Percentiles rank a stretch among this genome's conserved stretches.
Conservation (phyloP, 495 filamentous ascomycete genomes). For the Hypoxylon crocopeplum region DNA sequence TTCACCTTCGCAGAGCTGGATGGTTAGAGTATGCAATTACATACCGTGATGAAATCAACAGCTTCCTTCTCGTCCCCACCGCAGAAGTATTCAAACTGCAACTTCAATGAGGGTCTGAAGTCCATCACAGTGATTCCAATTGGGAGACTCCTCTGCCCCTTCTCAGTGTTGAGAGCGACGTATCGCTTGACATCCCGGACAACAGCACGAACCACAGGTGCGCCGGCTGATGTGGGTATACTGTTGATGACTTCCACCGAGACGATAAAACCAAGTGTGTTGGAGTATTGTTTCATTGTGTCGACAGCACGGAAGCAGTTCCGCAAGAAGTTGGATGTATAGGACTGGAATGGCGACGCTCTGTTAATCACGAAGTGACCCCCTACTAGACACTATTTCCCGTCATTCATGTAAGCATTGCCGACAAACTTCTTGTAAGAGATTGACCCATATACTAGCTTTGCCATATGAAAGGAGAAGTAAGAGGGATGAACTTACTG, state of each 20-base stretch:
- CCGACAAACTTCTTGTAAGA: too few species aligned
- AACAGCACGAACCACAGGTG: slow-evolving; percentile 75
- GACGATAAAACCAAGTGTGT: slow-evolving; percentile 77
- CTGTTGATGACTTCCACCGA: slow-evolving; percentile 73
- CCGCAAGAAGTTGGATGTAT: slow-evolving; percentile 62
- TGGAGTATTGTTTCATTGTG: slow-evolving; percentile 66
- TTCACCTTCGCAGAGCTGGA: too few species aligned
- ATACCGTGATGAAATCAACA: slow-evolving; percentile 80
- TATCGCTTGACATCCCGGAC: slow-evolving; percentile 77
- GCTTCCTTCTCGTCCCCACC: slow-evolving; percentile 61
- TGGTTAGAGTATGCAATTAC: slow-evolving; percentile 58
- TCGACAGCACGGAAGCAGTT: slow-evolving; percentile 74
- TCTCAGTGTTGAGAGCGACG: slow-evolving; percentile 49
- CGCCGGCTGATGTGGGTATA: slow-evolving; percentile 61
- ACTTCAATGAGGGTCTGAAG: slow-evolving; percentile 59
- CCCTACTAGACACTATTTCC: slow-evolving; percentile 53
- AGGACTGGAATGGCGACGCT: slow-evolving; percentile 52
- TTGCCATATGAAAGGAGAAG: background rate
- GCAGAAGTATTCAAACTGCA: slow-evolving; percentile 72
- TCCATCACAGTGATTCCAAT: slow-evolving; percentile 76
- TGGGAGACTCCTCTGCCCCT: slow-evolving; percentile 67
- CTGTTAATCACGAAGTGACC: slow-evolving; percentile 63
- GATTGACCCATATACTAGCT: too few species aligned
- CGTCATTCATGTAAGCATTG: too few species aligned
- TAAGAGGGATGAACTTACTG: slow-evolving; percentile 58